These are phyloP conservation scores for Viridothelium virens DNA, from an alignment of 495 filamentous ascomycete species.

Conservation along the genomic window DNA sequence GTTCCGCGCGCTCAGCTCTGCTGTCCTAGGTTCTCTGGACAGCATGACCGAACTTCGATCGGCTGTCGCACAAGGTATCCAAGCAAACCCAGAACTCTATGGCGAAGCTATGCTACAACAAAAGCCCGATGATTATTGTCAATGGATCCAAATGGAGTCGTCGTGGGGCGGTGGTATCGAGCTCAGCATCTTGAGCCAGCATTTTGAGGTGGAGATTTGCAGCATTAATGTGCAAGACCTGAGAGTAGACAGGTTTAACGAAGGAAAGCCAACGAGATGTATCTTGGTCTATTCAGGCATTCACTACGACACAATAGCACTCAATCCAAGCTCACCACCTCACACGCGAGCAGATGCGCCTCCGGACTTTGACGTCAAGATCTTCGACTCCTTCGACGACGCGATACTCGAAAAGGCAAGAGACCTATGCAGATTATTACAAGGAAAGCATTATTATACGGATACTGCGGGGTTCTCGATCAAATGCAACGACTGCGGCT, in stretches of 20 bases:
- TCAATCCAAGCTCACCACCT: constrained; percentile 57
- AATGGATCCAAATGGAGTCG: constrained; percentile 71
- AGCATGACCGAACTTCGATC: constrained; percentile 69
- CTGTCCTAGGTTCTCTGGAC: constrained; percentile 62
- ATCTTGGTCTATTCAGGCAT: constrained; percentile 89
- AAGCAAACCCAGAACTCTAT: constrained; percentile 61
- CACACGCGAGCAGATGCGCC: constrained; percentile 49
- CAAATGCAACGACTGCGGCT: constrained; percentile 67
- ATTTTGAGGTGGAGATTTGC: constrained; percentile 82
- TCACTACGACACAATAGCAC: constrained; percentile 88
- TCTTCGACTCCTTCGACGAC: constrained; percentile 65
- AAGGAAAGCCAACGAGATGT: constrained; percentile 59
- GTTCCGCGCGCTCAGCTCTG: constrained; percentile 79
- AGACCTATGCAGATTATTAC: constrained; percentile 63
- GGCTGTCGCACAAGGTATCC: constrained; percentile 75
- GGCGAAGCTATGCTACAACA: constrained; percentile 66
- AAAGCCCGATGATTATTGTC: constrained; percentile 64
- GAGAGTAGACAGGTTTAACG: constrained; percentile 71
- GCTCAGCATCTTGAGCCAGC: constrained; percentile 71
- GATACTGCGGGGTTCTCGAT: constrained; percentile 80
- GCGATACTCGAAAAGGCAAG: constrained; percentile 59
- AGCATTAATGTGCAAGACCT: constrained; percentile 69
- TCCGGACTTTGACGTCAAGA: constrained; percentile 66
- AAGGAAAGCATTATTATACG: constrained; percentile 76
- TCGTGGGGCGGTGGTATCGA: constrained; percentile 94